These are phyloP conservation scores for Turnera subulata DNA, from an alignment of 345 rosid genomes.

Conservation along the genomic window DNA sequence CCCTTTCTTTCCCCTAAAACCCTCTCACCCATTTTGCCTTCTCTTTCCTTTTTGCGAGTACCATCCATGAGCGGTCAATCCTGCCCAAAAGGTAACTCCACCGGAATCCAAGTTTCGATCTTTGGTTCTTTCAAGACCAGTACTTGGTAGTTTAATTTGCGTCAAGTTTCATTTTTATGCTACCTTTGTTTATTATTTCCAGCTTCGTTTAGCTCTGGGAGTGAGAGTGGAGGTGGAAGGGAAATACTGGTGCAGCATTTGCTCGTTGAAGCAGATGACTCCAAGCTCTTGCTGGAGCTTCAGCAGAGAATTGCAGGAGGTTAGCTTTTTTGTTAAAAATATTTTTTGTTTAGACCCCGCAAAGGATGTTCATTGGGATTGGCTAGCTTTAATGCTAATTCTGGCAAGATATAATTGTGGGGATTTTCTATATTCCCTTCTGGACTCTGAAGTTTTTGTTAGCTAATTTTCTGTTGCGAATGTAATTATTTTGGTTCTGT, in stretches of 20 bases:
- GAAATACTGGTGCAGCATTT: conserved; percentile 84
- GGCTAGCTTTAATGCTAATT: not conserved
- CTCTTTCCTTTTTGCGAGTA: conserved; percentile 7
- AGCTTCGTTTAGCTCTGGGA: conserved; percentile 56
- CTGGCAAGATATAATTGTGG: not conserved
- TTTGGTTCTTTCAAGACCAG: not conserved
- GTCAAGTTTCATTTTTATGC: not conserved
- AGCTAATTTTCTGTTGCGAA: not conserved
- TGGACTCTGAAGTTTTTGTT: too few species aligned
- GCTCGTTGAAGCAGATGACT: conserved; percentile 72
- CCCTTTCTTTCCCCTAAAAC: conserved; percentile 15
- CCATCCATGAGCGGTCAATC: conserved; percentile 20
- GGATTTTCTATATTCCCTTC: not conserved
- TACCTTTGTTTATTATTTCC: not conserved
- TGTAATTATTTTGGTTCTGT: conserved; percentile 13
- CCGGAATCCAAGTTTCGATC: not conserved
- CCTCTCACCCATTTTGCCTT: conserved; percentile 15
- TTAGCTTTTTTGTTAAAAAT: conserved; percentile 15
- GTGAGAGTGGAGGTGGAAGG: conserved; percentile 34
- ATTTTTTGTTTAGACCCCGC: not conserved
- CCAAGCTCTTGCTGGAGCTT: conserved; percentile 53
- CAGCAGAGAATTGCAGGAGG: conserved; percentile 57
- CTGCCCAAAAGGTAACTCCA: conserved; percentile 19
- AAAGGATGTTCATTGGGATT: not conserved
- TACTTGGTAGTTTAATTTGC: not conserved